Base-by-base conservation (phyloP, 1,139 yeast species). In the Pichia sp. region DNA sequence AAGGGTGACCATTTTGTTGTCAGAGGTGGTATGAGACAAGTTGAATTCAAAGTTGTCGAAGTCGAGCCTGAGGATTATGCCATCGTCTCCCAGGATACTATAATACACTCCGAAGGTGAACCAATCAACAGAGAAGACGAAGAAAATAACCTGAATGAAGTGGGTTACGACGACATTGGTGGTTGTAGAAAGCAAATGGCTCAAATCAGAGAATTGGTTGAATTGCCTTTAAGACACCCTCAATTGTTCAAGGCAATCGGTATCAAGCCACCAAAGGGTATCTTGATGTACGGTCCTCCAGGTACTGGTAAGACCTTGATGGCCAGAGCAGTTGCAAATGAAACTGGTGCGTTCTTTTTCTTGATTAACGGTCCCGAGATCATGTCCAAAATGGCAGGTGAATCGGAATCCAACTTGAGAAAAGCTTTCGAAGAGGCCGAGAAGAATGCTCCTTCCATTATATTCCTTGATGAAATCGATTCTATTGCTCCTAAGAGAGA, bases 351-450 rank as follows among this genome's bases (percentile, higher is more conserved):
- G 1, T 93, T 93, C 72, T 93, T 93, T 82, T 93, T 93, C 72
- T 81, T 93, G 69, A 93, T 93, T 71, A 93, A 93, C 71, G 99
- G 99, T 73, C 99, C 99, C n/a, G 99, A 93, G 75, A 95, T 93
- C 70, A 93, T 93, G 99, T 90, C 98, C 55, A 93, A 93, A 76
- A 93, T 93, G 99, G 99, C 99, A 49, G 99, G 99, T 77, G 99
- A 93, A 75, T 90, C 97, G 26, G 99, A 93, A 76, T 88, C 96
- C 46, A 93, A 93, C 69, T 79, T 93, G 72, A 85, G 99, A 77
- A 92, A 92, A 76, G 99, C 99, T 5, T 93, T 93, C 67, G 99
- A 93, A 75, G 99, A 93, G 75, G 99, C 99, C 52, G 99, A 93
- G 76, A 93, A 93, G 78, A 90, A 95, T 72, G 93, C 98, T 16